A percentile compares a stretch with the other conserved stretches of the same genome.
phyloP scores from a whole-genome alignment of 352 stramenopile species.

The Globisporangium nunn region DNA sequence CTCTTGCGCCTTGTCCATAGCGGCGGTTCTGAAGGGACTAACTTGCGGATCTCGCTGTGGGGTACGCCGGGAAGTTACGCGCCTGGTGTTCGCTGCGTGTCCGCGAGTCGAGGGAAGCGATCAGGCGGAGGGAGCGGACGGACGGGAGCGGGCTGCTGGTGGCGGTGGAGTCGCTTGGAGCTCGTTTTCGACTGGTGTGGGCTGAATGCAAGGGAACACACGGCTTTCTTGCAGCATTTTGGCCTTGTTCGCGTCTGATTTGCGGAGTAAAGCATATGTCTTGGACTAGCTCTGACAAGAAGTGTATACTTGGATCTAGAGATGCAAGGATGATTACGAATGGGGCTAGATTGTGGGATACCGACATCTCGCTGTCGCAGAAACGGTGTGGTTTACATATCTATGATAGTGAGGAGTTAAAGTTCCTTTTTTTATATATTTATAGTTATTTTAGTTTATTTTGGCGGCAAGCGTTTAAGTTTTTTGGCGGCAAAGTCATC shows the following conservation, averaged over 20 bases:
- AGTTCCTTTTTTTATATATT: not conserved
- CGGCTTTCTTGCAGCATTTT: not conserved
- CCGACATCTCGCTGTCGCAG: not conserved
- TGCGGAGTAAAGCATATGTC: not conserved
- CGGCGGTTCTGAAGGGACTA: slow-evolving; percentile 1
- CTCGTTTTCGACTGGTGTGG: not conserved
- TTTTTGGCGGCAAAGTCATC: not conserved
- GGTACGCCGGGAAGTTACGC: not conserved
- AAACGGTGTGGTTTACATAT: not conserved
- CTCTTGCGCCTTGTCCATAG: slow-evolving; percentile 62
- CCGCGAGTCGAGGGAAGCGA: not conserved
- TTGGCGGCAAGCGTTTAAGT: not conserved
- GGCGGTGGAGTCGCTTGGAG: not conserved
- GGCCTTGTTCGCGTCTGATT: too few species aligned
- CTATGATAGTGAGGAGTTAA: not conserved
- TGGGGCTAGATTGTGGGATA: not conserved
- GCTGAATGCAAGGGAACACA: not conserved
- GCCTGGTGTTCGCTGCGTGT: not conserved
- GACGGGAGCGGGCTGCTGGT: not conserved
- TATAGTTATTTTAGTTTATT: not conserved
- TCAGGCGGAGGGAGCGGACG: not conserved
- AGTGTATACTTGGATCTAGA: not conserved
- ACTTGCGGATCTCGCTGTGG: not conserved
- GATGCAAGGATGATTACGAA: not conserved
- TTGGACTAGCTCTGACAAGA: not conserved